phyloP scores from a whole-genome alignment of 352 stramenopile genomes.

The Pythium grandisporangium region DNA sequence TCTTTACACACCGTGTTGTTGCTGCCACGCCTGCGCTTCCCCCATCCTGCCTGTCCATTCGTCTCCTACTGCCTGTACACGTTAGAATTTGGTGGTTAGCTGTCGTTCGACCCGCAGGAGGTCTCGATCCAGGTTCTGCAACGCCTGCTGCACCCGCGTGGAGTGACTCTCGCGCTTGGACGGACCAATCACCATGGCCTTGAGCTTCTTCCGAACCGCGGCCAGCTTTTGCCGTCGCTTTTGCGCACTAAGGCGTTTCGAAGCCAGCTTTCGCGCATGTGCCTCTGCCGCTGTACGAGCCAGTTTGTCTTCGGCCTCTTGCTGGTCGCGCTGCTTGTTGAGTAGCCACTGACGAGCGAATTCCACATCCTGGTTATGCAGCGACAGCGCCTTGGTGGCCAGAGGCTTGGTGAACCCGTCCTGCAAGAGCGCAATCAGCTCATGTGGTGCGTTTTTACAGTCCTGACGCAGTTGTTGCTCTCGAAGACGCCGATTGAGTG shows the following conservation, averaged over 20 bases:
- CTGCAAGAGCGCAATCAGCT: slow-evolving; percentile 25
- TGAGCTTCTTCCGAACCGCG: slow-evolving; percentile 11
- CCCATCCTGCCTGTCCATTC: too few species aligned
- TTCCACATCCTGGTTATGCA: slow-evolving; percentile 20
- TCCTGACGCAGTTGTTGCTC: slow-evolving; percentile 19
- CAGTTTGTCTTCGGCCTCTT: slow-evolving; percentile 13
- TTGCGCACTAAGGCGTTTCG: slow-evolving; percentile 4
- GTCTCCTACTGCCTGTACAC: too few species aligned
- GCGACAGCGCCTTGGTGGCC: slow-evolving; percentile 22
- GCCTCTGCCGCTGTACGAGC: not conserved
- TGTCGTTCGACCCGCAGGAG: slow-evolving; percentile 16
- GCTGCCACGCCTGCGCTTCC: too few species aligned
- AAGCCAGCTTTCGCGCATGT: slow-evolving; percentile 1
- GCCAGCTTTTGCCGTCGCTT: slow-evolving; percentile 15
- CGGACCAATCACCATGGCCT: slow-evolving; percentile 13
- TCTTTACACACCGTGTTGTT: too few species aligned
- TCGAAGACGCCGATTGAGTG: slow-evolving; percentile 10
- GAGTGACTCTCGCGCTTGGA: slow-evolving; percentile 21
- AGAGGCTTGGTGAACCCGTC: slow-evolving; percentile 25
- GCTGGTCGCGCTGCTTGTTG: slow-evolving; percentile 12
- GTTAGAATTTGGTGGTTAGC: not conserved
- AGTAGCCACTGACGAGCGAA: slow-evolving; percentile 22
- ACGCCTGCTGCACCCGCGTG: slow-evolving; percentile 15
- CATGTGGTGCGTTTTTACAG: slow-evolving; percentile 16
- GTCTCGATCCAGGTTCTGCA: slow-evolving; percentile 30